phyloP scores from a whole-genome alignment of 805 yeast species.

The Kodamaea kakaduensis region DNA sequence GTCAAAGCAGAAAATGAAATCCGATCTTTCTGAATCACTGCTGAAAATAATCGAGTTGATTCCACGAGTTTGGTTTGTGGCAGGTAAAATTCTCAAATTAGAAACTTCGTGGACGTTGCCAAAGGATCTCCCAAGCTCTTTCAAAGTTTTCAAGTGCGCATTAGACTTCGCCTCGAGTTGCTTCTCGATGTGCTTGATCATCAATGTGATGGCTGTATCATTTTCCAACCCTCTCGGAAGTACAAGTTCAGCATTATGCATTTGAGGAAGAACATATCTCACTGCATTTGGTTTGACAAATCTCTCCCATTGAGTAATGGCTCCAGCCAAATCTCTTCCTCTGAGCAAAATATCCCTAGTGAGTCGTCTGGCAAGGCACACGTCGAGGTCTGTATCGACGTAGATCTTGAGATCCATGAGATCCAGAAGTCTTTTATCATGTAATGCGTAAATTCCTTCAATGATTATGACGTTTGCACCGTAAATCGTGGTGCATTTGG shows the following conservation, averaged over 20 bases:
- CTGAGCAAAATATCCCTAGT: conserved; percentile 82
- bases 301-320: conserved; percentile 82
- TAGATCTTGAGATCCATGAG: conserved; percentile 83
- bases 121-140: conserved; percentile 43
- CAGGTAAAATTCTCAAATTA: conserved; percentile 38
- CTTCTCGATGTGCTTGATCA: conserved; percentile 73
- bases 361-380: conserved; percentile 84
- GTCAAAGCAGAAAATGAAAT: conserved; percentile 83
- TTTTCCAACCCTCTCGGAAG: conserved; percentile 92
- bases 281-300: conserved; percentile 93
- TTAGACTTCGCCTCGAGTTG: conserved; percentile 64
- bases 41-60: conserved; percentile 68
- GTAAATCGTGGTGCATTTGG: conserved; percentile 68
- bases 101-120: conserved; percentile 9
- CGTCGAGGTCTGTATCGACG: conserved; percentile 91
- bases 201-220: conserved; percentile 69
- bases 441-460: conserved; percentile 86
- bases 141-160: conserved; percentile 62
- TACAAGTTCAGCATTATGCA: conserved; percentile 76
- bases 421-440: conserved; percentile 62
- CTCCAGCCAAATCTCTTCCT: conserved; percentile 80
- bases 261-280: conserved; percentile 66
- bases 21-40: conserved; percentile 55
- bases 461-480: conserved; percentile 92
- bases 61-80: conserved; percentile 64